Evolutionary conservation across 2,329 filamentous ascomycete genomes (phyloP).

Genomic region (Aspergillus fijiensis): DNA sequence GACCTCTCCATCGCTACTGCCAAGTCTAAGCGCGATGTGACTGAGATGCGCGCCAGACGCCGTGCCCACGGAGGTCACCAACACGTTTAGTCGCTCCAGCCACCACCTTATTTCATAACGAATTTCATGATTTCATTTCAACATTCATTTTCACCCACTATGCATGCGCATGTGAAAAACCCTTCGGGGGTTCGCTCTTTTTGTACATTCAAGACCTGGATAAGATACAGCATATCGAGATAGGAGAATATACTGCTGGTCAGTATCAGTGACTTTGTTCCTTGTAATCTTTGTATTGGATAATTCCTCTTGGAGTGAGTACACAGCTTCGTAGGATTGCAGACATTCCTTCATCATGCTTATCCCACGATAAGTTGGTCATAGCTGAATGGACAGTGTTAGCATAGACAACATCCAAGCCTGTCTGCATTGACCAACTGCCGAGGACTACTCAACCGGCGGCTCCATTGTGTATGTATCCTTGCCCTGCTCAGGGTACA

Average conservation of each 20-base stretch:
- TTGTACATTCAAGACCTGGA: conserved; percentile 7
- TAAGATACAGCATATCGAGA: neutral
- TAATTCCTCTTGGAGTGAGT: too few relatives aligned
- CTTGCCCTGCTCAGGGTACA: too few relatives aligned
- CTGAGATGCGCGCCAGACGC: conserved; percentile 31
- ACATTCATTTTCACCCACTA: conserved; percentile 15
- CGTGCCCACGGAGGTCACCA: conserved; percentile 21
- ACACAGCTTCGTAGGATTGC: too few relatives aligned
- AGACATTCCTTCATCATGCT: too few relatives aligned
- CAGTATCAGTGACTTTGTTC: neutral
- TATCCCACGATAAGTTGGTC: too few relatives aligned
- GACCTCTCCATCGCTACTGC: conserved; percentile 27
- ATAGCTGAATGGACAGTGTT: too few relatives aligned
- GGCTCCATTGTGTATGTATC: too few relatives aligned
- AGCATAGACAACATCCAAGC: too few relatives aligned
- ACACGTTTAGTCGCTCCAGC: conserved; percentile 22
- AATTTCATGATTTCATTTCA: neutral
- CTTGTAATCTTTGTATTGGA: neutral
- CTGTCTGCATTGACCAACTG: too few relatives aligned
- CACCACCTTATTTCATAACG: conserved; percentile 7
- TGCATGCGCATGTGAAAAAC: neutral
- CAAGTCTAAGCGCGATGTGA: conserved; percentile 26
- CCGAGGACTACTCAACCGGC: too few relatives aligned
- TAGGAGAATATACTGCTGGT: neutral
- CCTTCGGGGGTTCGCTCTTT: conserved; percentile 3